phyloP scores from a whole-genome alignment of 495 filamentous ascomycete species.

The Neurospora sp. region DNA sequence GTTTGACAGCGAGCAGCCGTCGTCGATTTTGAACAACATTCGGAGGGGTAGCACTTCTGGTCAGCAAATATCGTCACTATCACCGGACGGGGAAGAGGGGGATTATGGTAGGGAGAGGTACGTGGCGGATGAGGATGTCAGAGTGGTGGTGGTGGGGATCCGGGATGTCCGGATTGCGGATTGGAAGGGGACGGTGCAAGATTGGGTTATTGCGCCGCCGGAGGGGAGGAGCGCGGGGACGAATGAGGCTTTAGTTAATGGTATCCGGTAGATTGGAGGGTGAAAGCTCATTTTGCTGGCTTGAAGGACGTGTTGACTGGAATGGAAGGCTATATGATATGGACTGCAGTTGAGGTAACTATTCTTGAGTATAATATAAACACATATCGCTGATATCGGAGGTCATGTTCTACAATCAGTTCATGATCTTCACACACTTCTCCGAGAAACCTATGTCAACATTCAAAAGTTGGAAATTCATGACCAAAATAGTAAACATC shows the following conservation, averaged over 20 bases:
- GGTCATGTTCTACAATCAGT: background rate
- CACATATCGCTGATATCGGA: background rate
- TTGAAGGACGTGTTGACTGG: background rate
- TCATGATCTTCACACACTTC: background rate
- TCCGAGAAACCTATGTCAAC: background rate
- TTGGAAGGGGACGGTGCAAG: conserved; percentile 69
- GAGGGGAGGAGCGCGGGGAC: conserved; percentile 21
- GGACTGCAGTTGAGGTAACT: background rate
- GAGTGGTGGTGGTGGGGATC: conserved; percentile 65
- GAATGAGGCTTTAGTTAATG: conserved; percentile 17
- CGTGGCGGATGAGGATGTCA: conserved; percentile 58
- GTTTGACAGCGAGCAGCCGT: conserved; percentile 45
- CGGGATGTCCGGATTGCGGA: conserved; percentile 68
- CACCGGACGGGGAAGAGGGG: conserved; percentile 22
- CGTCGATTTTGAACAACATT: conserved; percentile 30
- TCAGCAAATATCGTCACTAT: conserved; percentile 8
- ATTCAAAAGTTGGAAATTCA: background rate
- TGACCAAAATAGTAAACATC: background rate
- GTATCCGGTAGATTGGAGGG: conserved; percentile 6
- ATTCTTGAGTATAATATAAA: background rate
- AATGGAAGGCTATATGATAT: background rate
- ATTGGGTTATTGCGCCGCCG: conserved; percentile 53
- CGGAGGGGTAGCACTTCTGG: conserved; percentile 1
- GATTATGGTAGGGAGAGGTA: conserved; percentile 48
- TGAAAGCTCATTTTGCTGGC: too few relatives aligned